Base-by-base conservation (phyloP, 2,329 filamentous ascomycete genomes). In the Colletotrichum godetiae region DNA sequence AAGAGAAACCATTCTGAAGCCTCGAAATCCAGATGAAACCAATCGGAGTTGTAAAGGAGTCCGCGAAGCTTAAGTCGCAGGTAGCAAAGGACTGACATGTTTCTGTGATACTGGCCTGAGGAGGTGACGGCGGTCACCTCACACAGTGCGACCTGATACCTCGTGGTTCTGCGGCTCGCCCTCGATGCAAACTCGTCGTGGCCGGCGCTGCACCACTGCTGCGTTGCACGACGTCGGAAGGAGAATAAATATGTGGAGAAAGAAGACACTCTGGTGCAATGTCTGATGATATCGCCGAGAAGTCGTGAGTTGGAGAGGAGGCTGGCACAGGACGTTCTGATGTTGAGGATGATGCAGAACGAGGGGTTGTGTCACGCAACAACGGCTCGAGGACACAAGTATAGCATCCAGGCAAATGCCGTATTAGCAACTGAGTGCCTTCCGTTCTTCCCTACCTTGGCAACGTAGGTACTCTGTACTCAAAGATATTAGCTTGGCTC, bases 161-260 rank as follows among this genome's bases (percentile, higher is more conserved):
- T 67, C 59, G 64, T 67, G 72, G 61, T 56, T 61, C 33, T 57
- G 63, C 63, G 46, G 59, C 46, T 68, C 68, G 58, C 67, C 74
- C 74, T 75, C 74, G 72, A 74, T 35, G 72, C 68, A 73, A 73
- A 70, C 67, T 73, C 66, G 70, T 73, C 70, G 70, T 73, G 67
- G 70, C 60, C 60, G 46, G 29, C 22, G 70, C 67, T 73, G 55
- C 70, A 73, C 60, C 66, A 70, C 55, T 70, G 60, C 60, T 70
- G 33, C 56, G 70, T 73, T 22, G 35, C 60, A 73, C 70, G 42
- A 55, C 70, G 49, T 73, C 60, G 70, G 70, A 65, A 69, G 66
- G 60, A 64, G 59, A 72, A 57, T 70, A 59, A 46, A 64, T 65
- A 46, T 56, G 65, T 65, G 67, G 67, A 66, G 67, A 65, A 61